A percentile compares a stretch with the other conserved stretches of the same genome.
phyloP scores from a whole-genome alignment of 139 green algal genomes.

The Spirogloea muscicola region DNA sequence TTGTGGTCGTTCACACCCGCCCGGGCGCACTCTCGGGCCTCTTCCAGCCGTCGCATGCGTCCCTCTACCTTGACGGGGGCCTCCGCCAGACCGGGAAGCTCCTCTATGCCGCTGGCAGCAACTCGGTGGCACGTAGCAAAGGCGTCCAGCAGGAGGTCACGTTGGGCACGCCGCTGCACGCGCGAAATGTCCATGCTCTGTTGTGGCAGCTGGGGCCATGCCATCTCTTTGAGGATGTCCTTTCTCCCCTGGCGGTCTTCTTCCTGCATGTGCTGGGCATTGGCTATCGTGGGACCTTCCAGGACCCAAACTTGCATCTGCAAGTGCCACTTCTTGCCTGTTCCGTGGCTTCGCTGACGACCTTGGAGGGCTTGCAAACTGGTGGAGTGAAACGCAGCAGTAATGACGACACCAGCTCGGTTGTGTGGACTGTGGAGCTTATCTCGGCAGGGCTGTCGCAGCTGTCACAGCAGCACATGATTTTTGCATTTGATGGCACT shows the following conservation, averaged over 20 bases:
- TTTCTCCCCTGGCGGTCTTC: conserved; percentile 19
- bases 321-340: conserved; percentile 17
- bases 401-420: too few relatives aligned
- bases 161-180: conserved; percentile 14
- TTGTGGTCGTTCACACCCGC: conserved; percentile 26
- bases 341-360: neutral
- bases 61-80: conserved; percentile 32
- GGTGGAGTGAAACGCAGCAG: too few relatives aligned
- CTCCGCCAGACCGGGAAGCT: conserved; percentile 38
- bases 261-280: conserved; percentile 31
- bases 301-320: conserved; percentile 17
- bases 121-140: too few relatives aligned
- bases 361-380: too few relatives aligned
- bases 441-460: neutral
- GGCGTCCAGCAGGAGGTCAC: conserved; percentile 11
- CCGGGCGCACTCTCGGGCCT: conserved; percentile 7
- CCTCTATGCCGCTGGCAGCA: neutral
- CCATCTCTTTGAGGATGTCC: conserved; percentile 35
- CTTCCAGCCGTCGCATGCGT: conserved; percentile 30
- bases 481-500: conserved; percentile 41
- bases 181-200: too few relatives aligned
- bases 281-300: conserved; percentile 34
- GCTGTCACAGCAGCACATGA: conserved; percentile 30
- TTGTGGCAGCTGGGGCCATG: conserved; percentile 28
- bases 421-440: conserved; percentile 30